A percentile compares a stretch with the other conserved stretches of the same genome.
These are phyloP conservation scores for Botrytis deweyae DNA, from an alignment of 2,329 filamentous ascomycete species.

Conservation along the genomic window DNA sequence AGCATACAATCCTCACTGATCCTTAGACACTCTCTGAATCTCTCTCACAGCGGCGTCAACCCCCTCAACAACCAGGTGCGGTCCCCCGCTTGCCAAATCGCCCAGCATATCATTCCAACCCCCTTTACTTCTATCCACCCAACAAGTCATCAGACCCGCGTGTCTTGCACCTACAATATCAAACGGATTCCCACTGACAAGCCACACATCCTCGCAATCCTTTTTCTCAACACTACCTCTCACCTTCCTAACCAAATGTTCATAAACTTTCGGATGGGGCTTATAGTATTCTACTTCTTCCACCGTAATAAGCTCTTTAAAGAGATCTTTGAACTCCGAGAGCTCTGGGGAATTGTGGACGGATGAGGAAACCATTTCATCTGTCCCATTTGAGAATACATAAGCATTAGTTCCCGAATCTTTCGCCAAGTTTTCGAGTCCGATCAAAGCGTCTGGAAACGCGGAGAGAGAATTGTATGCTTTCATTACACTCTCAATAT, in stretches of 20 bases:
- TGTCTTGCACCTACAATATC: conserved; percentile 65
- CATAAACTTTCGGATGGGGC: conserved; percentile 61
- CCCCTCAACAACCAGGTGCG: conserved; percentile 53
- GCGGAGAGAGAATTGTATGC: conserved; percentile 63
- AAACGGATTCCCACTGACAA: conserved; percentile 72
- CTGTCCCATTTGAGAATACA: conserved; percentile 70
- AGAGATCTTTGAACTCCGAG: conserved; percentile 45
- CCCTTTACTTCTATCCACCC: conserved; percentile 61
- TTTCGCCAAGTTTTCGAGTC: conserved; percentile 49
- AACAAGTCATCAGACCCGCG: conserved; percentile 62
- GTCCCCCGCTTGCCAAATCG: conserved; percentile 46
- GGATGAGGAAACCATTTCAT: conserved; percentile 60
- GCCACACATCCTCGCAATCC: conserved; percentile 56
- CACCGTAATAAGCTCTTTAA: conserved; percentile 59
- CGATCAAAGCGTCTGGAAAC: conserved; percentile 62
- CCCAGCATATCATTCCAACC: conserved; percentile 63
- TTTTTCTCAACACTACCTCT: conserved; percentile 38
- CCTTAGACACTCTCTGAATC: conserved; percentile 39
- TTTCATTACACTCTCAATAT: conserved; percentile 55
- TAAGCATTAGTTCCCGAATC: conserved; percentile 47
- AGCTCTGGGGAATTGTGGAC: conserved; percentile 58
- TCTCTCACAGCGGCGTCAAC: conserved; percentile 56
- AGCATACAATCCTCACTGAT: not conserved
- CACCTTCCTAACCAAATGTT: conserved; percentile 42
- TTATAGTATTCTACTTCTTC: conserved; percentile 63